phyloP scores from a whole-genome alignment of 768 basidiomycete species.

The Saitozyma podzolica region DNA sequence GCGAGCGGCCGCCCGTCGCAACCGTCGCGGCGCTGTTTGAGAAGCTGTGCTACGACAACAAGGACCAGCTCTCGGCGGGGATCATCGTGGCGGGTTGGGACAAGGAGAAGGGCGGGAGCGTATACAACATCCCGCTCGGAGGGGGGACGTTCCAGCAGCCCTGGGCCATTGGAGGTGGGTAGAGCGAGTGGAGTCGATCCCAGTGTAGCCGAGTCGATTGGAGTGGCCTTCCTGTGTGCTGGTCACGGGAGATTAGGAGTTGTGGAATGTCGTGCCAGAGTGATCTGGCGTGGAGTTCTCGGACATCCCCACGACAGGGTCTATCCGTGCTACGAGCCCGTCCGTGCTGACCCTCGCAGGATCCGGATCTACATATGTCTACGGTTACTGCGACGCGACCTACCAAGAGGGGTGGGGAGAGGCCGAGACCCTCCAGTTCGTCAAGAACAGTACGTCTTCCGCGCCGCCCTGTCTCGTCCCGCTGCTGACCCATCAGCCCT shows the following conservation, averaged over 20 bases:
- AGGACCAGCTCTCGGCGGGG: constrained; percentile 81
- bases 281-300: neutral
- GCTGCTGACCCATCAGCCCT: constrained; percentile 62
- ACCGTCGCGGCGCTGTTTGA: constrained; percentile 82
- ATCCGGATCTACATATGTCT: constrained; percentile 95
- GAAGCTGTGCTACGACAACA: constrained; percentile 87
- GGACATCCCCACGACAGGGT: neutral
- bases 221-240: neutral
- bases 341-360: constrained; percentile 56
- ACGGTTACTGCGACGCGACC: constrained; percentile 99
- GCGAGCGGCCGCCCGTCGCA: constrained; percentile 72
- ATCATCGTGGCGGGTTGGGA: constrained; percentile 99
- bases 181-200: neutral
- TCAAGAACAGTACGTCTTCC: constrained; percentile 81
- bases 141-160: constrained; percentile 96
- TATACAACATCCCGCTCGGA: constrained; percentile 95
- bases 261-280: neutral
- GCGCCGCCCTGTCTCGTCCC: neutral
- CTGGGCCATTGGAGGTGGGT: constrained; percentile 94
- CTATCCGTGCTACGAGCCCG: neutral
- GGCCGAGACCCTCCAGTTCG: constrained; percentile 89
- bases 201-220: neutral
- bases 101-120: constrained; percentile 80
- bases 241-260: neutral
- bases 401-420: constrained; percentile 87